Base-by-base conservation (phyloP, 106 monocot genomes). In the Iris macrosiphon region DNA sequence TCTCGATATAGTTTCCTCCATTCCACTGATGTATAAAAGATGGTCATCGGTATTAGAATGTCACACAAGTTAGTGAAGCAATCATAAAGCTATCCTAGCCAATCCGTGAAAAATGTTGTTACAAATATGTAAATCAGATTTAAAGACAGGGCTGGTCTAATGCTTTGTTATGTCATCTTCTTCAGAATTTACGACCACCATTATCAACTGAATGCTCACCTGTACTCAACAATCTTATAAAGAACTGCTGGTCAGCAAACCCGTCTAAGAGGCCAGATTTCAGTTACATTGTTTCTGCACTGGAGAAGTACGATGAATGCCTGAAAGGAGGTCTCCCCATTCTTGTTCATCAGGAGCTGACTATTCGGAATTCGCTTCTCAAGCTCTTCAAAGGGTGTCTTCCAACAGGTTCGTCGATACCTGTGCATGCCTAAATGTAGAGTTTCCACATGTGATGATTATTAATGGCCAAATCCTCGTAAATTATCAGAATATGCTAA, bases 221-320 rank as follows among this genome's bases (percentile, higher is more conserved):
- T 7, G 84, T 76, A 6, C 70, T 94, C 38, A 94, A 85, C 68
- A 64, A 79, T 22, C 81, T 94, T 18, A 94, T 94, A 40, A 77
- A 75, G 70, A 73, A 52, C 0, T 89, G 94, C 25, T 94, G 94
- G 94, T 85, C 85, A 17, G 73, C 65, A 20, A 89, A 81, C 50
- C 94, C 94, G 12, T 62, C 72, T 6, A 81, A 76, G 71, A 61
- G 94, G 37, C 94, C 89, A 2, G 88, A 94, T 49, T 89, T 94
- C 64, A 66, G 55, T 40, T 70, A 82, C 41, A 89, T 94, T 16
- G 84, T 94, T 17, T 52, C 88, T 12, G 65, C 63, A 2, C 52
- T 94, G 53, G 89, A 94, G 65, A 89, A 73, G 33, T 82, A 61
- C 15, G 88, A 94, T 27, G 69, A 72, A 38, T 71, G 88, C 42